These are phyloP conservation scores for Cryoendolithus antarcticus DNA, from an alignment of 2,329 filamentous ascomycete species.

Conservation along the genomic window DNA sequence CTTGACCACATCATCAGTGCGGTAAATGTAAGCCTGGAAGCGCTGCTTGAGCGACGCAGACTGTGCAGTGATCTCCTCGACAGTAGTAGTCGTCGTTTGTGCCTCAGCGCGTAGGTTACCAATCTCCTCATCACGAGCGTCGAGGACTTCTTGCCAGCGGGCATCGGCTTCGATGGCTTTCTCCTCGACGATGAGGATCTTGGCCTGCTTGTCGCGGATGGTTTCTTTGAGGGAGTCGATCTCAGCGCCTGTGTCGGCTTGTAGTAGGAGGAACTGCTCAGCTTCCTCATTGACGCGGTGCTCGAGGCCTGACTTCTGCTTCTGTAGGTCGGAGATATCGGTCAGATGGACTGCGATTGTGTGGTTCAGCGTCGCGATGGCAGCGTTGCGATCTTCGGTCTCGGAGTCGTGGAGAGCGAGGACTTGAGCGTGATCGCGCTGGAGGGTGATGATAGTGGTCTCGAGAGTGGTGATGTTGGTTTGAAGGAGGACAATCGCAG, in stretches of 20 bases:
- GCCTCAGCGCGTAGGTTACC: slow-evolving; percentile 17
- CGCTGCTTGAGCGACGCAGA: slow-evolving; percentile 16
- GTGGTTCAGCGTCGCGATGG: slow-evolving; percentile 21
- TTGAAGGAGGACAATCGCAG: slow-evolving; percentile 15
- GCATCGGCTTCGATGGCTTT: slow-evolving; percentile 26
- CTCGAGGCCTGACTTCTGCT: slow-evolving; percentile 21
- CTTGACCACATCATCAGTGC: slow-evolving; percentile 22
- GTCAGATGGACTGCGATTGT: slow-evolving; percentile 10
- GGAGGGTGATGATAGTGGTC: slow-evolving; percentile 14
- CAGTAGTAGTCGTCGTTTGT: slow-evolving; percentile 13
- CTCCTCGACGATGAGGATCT: slow-evolving; percentile 20
- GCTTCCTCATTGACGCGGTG: slow-evolving; percentile 24
- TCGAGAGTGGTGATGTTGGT: slow-evolving; percentile 14
- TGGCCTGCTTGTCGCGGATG: slow-evolving; percentile 22
- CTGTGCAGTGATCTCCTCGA: slow-evolving; percentile 12
- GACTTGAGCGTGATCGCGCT: slow-evolving; percentile 12
- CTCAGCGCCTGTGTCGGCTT: slow-evolving; percentile 21
- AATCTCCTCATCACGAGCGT: slow-evolving; percentile 27
- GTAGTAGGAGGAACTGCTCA: slow-evolving; percentile 22
- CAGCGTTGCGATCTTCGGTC: slow-evolving; percentile 22
- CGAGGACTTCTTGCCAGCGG: slow-evolving; percentile 28
- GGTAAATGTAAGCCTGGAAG: slow-evolving; percentile 24
- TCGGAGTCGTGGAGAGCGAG: slow-evolving; percentile 18
- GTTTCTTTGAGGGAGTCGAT: slow-evolving; percentile 18
- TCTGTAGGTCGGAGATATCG: slow-evolving; percentile 15